Evolutionary conservation across 495 filamentous ascomycete species (phyloP).

Genomic region (Aspergillus diversus): DNA sequence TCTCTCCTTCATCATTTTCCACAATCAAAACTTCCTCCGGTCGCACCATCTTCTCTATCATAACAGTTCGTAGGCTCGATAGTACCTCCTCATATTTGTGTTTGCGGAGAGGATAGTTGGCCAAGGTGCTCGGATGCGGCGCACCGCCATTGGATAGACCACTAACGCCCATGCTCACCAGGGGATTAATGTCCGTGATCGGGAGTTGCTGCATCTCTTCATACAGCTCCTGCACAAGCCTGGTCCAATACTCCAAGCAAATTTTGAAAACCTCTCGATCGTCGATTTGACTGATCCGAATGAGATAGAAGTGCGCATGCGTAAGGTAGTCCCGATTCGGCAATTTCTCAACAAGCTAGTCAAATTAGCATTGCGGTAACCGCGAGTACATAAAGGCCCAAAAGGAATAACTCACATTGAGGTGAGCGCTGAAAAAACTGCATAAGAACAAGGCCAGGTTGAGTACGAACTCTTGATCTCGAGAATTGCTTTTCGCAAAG

Average conservation of each 20-base stretch:
- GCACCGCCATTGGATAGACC: slow-evolving; percentile 78
- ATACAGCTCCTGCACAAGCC: slow-evolving; percentile 96
- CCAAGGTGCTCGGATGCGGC: slow-evolving; percentile 77
- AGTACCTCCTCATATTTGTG: slow-evolving; percentile 96
- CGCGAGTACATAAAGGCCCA: slow-evolving; percentile 14
- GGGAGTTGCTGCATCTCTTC: slow-evolving; percentile 98
- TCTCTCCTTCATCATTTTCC: slow-evolving; percentile 98
- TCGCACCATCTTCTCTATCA: slow-evolving; percentile 99
- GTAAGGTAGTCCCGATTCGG: slow-evolving; percentile 92
- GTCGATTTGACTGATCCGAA: slow-evolving; percentile 96
- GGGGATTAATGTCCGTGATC: slow-evolving; percentile 85
- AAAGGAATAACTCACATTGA: slow-evolving; percentile 65
- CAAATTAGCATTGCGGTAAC: background rate
- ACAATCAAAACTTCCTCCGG: slow-evolving; percentile 99
- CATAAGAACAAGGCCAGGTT: slow-evolving; percentile 94
- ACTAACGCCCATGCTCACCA: slow-evolving; percentile 75
- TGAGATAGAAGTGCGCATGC: slow-evolving; percentile 96
- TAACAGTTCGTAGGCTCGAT: slow-evolving; percentile 90
- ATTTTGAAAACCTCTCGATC: slow-evolving; percentile 99
- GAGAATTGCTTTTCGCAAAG: slow-evolving; percentile 85
- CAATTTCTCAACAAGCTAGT: slow-evolving; percentile 88
- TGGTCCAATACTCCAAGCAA: slow-evolving; percentile 98
- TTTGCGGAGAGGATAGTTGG: slow-evolving; percentile 89
- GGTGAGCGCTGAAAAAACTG: slow-evolving; percentile 91
- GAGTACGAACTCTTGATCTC: slow-evolving; percentile 97